phyloP scores from a whole-genome alignment of 1,139 yeast genomes.

The Kodamaea sp. region DNA sequence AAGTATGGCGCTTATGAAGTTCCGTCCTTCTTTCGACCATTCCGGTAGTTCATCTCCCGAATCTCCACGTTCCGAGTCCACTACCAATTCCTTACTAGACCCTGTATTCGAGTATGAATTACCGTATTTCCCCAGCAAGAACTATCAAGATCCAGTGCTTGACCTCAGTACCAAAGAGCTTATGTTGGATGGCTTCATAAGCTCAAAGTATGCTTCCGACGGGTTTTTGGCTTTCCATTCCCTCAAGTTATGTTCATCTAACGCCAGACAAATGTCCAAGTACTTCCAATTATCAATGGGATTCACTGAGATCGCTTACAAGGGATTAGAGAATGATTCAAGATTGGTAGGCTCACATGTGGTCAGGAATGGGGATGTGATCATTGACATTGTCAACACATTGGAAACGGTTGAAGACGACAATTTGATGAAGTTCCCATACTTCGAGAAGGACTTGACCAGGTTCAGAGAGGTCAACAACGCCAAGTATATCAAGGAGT shows the following conservation, averaged over 20 bases:
- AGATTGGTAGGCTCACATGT: slow-evolving; percentile 60
- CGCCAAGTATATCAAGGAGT: slow-evolving; percentile 11
- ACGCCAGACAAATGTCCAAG: slow-evolving; percentile 64
- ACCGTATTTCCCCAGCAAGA: slow-evolving; percentile 24
- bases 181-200: slow-evolving; percentile 23
- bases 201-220: slow-evolving; percentile 26
- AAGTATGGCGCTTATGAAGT: too few relatives aligned
- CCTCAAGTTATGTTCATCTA: slow-evolving; percentile 52
- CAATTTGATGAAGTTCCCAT: slow-evolving; percentile 16
- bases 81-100: too few relatives aligned
- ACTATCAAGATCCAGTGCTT: slow-evolving; percentile 20
- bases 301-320: slow-evolving; percentile 60
- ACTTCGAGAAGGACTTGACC: slow-evolving; percentile 15
- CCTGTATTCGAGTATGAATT: slow-evolving; percentile 12
- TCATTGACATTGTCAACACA: slow-evolving; percentile 48
- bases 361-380: slow-evolving; percentile 55
- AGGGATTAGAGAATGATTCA: slow-evolving; percentile 70
- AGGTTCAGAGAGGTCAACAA: slow-evolving; percentile 1
- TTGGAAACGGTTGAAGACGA: slow-evolving; percentile 24
- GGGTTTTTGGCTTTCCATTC: slow-evolving; percentile 37
- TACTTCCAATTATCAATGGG: slow-evolving; percentile 61
- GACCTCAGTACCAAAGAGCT: slow-evolving; percentile 22
- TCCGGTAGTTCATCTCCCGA: too few relatives aligned
- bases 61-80: not conserved
- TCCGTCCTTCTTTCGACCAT: too few relatives aligned